Evolutionary conservation across 1,139 yeast genomes (phyloP).

Genomic region (Magnusiomyces fungicola): DNA sequence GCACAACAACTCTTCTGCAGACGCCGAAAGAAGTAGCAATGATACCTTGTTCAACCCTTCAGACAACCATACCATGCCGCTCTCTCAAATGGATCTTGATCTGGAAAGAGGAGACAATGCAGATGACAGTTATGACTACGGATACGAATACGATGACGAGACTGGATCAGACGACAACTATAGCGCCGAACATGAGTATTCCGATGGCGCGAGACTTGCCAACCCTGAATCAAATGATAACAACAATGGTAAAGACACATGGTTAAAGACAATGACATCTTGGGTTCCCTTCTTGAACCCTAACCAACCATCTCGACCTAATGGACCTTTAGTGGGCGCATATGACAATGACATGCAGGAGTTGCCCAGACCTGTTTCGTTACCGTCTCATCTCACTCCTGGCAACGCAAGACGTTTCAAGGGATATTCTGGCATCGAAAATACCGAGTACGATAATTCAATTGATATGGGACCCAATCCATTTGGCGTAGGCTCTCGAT

Average conservation of each 20-base stretch:
- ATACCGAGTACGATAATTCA: background rate
- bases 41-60: no score
- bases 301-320: background rate
- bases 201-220: background rate
- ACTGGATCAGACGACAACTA: background rate
- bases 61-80: no score
- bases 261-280: background rate
- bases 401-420: background rate
- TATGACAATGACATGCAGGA: background rate
- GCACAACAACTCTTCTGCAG: no score
- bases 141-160: background rate
- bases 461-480: background rate
- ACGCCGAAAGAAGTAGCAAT: no score
- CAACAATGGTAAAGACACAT: background rate
- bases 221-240: background rate
- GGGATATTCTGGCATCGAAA: background rate
- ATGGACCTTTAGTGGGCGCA: background rate
- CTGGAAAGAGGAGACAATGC: background rate
- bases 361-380: background rate
- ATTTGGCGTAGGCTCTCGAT: background rate
- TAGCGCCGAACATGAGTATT: background rate
- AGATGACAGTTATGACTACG: background rate
- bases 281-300: background rate
- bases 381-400: background rate
- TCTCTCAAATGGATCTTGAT: background rate